Evolutionary conservation across 768 basidiomycete species (phyloP).

Genomic region (Trametes maxima): DNA sequence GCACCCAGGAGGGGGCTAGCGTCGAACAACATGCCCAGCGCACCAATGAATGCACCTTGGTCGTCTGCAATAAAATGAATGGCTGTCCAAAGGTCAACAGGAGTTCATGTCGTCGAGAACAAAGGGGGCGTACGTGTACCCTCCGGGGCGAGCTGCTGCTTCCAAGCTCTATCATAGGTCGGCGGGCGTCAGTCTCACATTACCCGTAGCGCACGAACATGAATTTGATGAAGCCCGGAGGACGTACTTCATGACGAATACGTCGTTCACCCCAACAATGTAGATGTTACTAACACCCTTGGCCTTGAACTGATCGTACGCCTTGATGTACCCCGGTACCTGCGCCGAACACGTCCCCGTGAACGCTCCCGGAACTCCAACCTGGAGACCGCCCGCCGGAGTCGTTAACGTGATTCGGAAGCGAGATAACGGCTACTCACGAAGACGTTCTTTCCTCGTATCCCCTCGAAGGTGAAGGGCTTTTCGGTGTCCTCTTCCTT

Average conservation of each 20-base stretch:
- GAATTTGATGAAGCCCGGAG: too few relatives aligned
- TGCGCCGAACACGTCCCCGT: conserved; percentile 71
- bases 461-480: conserved; percentile 41
- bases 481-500: conserved; percentile 60
- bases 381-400: conserved; percentile 38
- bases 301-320: conserved; percentile 68
- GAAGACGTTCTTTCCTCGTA: conserved; percentile 65
- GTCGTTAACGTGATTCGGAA: background rate
- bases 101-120: background rate
- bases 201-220: background rate
- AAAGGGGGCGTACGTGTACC: conserved; percentile 51
- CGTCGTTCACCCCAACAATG: conserved; percentile 79
- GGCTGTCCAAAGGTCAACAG: conserved; percentile 30
- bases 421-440: conserved; percentile 39
- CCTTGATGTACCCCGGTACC: conserved; percentile 61
- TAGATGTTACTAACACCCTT: conserved; percentile 75
- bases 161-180: conserved; percentile 57
- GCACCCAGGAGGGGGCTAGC: conserved; percentile 61
- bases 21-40: conserved; percentile 48
- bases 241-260: conserved; percentile 58
- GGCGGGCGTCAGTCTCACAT: background rate
- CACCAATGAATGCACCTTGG: conserved; percentile 47
- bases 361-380: conserved; percentile 80
- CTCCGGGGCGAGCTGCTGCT: conserved; percentile 55
- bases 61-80: conserved; percentile 56